A percentile compares a stretch with the other conserved stretches of the same genome.
Evolutionary conservation across 257 asterid genomes (phyloP).

Genomic region (Gentiana macrophylla): DNA sequence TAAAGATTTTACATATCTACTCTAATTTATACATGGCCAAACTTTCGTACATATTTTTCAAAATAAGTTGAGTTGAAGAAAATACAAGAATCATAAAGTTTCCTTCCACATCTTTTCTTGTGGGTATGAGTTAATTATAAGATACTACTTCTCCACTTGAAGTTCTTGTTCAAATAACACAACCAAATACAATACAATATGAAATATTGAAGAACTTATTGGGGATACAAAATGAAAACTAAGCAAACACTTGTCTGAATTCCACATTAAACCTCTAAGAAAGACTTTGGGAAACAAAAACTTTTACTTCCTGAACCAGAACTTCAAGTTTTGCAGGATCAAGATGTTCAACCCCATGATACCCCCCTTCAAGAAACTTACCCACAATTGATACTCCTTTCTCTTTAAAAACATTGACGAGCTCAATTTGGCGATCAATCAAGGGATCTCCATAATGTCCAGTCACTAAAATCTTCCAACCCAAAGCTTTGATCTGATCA

Average conservation of each 20-base stretch:
- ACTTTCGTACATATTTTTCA: too few species aligned
- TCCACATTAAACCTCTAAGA: not conserved
- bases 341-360: not conserved
- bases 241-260: not conserved
- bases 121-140: too few species aligned
- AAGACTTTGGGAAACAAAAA: not conserved
- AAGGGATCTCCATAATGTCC: not conserved
- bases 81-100: too few species aligned
- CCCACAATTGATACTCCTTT: not conserved
- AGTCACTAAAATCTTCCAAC: slow-evolving; percentile 1
- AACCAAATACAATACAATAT: too few species aligned
- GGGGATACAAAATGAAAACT: too few species aligned
- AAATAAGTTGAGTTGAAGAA: too few species aligned
- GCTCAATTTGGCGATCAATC: slow-evolving; percentile 1
- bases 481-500: not conserved
- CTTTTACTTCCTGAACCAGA: not conserved
- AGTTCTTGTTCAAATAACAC: too few species aligned
- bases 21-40: too few species aligned
- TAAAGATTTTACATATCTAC: too few species aligned
- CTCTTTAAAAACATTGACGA: not conserved
- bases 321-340: not conserved
- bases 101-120: too few species aligned
- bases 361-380: slow-evolving; percentile 1
- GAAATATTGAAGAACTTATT: not conserved
- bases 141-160: too few species aligned